Evolutionary conservation across 345 rosid genomes (phyloP).

Genomic region (Euphorbia lathyris): DNA sequence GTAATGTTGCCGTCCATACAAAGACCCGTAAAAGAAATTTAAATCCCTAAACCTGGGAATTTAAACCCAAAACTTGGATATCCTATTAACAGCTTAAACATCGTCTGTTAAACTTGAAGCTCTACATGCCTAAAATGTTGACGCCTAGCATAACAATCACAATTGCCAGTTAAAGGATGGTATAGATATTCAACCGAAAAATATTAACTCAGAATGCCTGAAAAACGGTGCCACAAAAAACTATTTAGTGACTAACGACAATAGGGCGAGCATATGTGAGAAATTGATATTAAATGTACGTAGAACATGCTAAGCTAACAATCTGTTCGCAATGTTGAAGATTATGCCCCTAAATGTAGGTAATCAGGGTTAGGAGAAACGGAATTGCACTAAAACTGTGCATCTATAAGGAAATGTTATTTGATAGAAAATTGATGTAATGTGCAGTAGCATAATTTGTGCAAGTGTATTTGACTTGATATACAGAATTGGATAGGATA

Average conservation of each 20-base stretch:
- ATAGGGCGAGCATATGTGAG: no score
- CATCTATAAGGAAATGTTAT: no score
- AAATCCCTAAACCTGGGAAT: not conserved
- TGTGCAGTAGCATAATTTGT: not conserved
- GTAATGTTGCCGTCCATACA: not conserved
- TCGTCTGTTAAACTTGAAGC: not conserved
- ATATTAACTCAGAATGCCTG: not conserved
- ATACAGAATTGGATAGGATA: not conserved
- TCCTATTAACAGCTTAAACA: not conserved
- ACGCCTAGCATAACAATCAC: not conserved
- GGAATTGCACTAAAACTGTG: no score
- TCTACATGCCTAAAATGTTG: no score
- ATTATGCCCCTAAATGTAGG: no score
- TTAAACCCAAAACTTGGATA: not conserved
- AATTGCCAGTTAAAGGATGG: not conserved
- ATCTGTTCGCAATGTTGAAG: not conserved
- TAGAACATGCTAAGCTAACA: not conserved
- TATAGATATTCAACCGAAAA: not conserved
- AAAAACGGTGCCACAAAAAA: no score
- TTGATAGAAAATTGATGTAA: not conserved
- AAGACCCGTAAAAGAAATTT: not conserved
- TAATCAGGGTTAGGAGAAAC: no score
- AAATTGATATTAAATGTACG: no score
- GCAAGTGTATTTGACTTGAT: not conserved
- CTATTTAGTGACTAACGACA: no score